Conservation (phyloP, 139 green algal species). For the Chlamydomonas eustigma region DNA sequence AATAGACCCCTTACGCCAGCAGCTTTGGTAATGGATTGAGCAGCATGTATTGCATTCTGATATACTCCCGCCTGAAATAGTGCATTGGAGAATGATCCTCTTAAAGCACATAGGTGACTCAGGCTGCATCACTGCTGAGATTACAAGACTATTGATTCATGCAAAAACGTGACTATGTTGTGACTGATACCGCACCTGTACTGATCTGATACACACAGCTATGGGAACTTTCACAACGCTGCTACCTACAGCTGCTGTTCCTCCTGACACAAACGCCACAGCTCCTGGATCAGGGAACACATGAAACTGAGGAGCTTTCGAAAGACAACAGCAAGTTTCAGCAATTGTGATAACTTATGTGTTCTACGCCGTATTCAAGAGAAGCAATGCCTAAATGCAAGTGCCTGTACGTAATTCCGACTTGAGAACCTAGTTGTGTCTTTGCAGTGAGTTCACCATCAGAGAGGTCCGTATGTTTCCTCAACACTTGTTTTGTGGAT, state of each 20-base stretch:
- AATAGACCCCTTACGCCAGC: constrained; percentile 69
- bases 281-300: constrained; percentile 5
- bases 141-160: too few relatives aligned
- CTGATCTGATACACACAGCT: constrained; percentile 6
- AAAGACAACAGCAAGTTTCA: too few relatives aligned
- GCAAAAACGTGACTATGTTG: background rate
- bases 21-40: constrained; percentile 45
- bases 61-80: constrained; percentile 73
- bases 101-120: background rate
- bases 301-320: too few relatives aligned
- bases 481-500: constrained; percentile 58
- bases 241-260: constrained; percentile 66
- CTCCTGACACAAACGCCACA: constrained; percentile 74
- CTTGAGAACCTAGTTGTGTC: too few relatives aligned
- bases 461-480: constrained; percentile 14
- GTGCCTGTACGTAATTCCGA: too few relatives aligned
- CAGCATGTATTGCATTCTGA: constrained; percentile 63
- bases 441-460: too few relatives aligned
- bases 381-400: too few relatives aligned
- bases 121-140: too few relatives aligned
- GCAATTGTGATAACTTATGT: too few relatives aligned
- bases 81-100: background rate
- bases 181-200: background rate
- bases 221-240: constrained; percentile 65
- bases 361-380: too few relatives aligned